A percentile compares a stretch with the other conserved stretches of the same genome.
These are phyloP conservation scores for Penicillium alfredii DNA, from an alignment of 495 filamentous ascomycete genomes.

Conservation along the genomic window DNA sequence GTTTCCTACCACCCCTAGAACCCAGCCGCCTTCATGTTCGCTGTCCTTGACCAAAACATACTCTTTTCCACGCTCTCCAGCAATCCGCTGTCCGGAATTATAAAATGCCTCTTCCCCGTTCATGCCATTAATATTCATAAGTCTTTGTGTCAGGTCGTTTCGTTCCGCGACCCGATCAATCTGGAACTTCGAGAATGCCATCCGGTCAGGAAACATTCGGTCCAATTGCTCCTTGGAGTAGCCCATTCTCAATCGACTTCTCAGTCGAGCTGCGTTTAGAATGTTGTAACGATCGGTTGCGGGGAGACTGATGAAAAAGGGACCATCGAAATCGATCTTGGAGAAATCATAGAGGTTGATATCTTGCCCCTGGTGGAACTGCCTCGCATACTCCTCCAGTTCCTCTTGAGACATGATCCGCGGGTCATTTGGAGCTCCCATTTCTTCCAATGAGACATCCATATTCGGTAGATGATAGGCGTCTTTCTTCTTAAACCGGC, in stretches of 20 bases:
- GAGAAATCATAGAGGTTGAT: constrained; percentile 98
- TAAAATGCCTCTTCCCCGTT: constrained; percentile 63
- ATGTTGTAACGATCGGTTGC: constrained; percentile 94
- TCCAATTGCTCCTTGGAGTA: constrained; percentile 94
- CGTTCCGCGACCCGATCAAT: constrained; percentile 88
- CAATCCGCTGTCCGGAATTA: constrained; percentile 63
- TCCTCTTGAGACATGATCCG: constrained; percentile 93
- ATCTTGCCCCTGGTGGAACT: constrained; percentile 90
- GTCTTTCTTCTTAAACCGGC: constrained; percentile 84
- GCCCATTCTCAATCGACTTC: constrained; percentile 88
- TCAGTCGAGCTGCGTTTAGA: constrained; percentile 80
- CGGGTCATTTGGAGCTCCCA: constrained; percentile 87
- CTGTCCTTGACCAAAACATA: constrained; percentile 96
- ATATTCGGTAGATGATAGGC: constrained; percentile 90
- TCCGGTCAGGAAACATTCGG: constrained; percentile 93
- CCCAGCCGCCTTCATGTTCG: constrained; percentile 94
- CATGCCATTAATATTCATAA: constrained; percentile 95
- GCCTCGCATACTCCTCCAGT: constrained; percentile 82
- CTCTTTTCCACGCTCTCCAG: constrained; percentile 83
- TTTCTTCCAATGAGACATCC: constrained; percentile 63
- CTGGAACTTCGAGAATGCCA: constrained; percentile 94
- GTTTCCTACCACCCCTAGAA: constrained; percentile 84
- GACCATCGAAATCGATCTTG: constrained; percentile 93
- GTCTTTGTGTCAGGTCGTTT: constrained; percentile 88
- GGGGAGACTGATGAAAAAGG: constrained; percentile 87